Base-by-base conservation (phyloP, 345 rosid species). In the Eucalyptus tenuipes region DNA sequence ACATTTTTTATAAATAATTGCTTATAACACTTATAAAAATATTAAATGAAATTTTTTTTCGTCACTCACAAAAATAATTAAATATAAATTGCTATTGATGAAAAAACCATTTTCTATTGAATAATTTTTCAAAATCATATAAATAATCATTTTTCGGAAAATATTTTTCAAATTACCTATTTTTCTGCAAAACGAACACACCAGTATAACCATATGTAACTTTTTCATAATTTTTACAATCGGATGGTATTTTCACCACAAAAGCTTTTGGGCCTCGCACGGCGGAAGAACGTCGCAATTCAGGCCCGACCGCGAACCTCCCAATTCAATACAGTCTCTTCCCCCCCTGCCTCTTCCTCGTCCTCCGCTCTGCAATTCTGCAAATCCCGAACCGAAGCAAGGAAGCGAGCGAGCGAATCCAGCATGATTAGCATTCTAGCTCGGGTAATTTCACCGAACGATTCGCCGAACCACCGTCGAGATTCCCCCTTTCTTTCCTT, bases 391-490 rank as follows among this genome's bases (percentile, higher is more conserved):
- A 33, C 66, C 80, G 42, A n/a, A 47, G 18, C 44, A 37, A 59
- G 61, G 42, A 42, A 45, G 18, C 50, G 49, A 59, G 55, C 53
- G 61, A 82, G 49, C 86, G 89, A n/a, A 85, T 13, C 48, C 61
- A 89, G 88, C 87, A 95, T 95, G 98, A 94, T 95, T 61, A 94
- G 96, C 94, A 85, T 95, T 89, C 96, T 95, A 22, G 94, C 95
- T 87, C 98, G 92, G 93, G 97, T 93, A 86, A 59, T 55, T 40
- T 81, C 29, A n/a, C 81, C 13, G 14, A 17, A 20, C 86, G 47
- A 25, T 24, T 50, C 29, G 27, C 86, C 42, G 50, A 44, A 57
- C 14, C 33, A 10, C n/a, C 86, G 22, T 64, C 31, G 37, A 7
- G 47, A 40, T 37, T 40, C 20, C 40, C 24, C 1, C 44, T 68